These are phyloP conservation scores for Lactifluus piperatus DNA, from an alignment of 768 basidiomycete species.

Conservation along the genomic window DNA sequence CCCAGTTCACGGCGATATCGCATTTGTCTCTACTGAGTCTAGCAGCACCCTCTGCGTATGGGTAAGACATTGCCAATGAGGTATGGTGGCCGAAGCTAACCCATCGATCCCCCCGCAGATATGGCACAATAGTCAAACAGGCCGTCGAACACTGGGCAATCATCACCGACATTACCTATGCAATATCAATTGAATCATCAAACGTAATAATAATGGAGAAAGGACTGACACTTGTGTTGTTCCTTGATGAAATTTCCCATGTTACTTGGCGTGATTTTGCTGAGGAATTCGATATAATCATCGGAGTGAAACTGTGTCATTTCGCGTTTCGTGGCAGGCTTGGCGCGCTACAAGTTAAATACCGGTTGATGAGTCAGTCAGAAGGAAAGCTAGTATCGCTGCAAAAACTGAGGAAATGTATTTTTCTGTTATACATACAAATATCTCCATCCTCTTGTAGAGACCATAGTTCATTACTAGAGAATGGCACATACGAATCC, in stretches of 20 bases:
- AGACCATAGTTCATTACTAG: conserved; percentile 99
- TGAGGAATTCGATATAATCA: conserved; percentile 97
- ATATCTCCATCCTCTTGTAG: conserved; percentile 99
- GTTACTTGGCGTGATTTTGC: conserved; percentile 88
- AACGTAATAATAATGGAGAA: background rate
- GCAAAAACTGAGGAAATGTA: too few species aligned
- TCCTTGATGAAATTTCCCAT: conserved; percentile 92
- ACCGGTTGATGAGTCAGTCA: conserved; percentile 5
- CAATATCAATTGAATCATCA: background rate
- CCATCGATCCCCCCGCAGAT: conserved; percentile 99
- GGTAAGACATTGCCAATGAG: background rate
- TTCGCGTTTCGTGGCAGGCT: conserved; percentile 98
- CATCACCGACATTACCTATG: conserved; percentile 94
- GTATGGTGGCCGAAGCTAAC: conserved; percentile 38
- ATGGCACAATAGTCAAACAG: conserved; percentile 99
- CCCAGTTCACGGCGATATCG: conserved; percentile 99
- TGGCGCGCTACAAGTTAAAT: conserved; percentile 65
- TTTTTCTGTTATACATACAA: conserved; percentile 49
- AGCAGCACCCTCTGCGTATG: conserved; percentile 82
- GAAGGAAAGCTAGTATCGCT: background rate
- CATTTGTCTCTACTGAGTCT: conserved; percentile 93
- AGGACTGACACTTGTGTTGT: conserved; percentile 80
- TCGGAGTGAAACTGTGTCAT: conserved; percentile 99
- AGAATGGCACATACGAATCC: conserved; percentile 99
- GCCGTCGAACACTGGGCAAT: conserved; percentile 98